phyloP scores from a whole-genome alignment of 108 stramenopile species.

The Mediolabrus comicus region DNA sequence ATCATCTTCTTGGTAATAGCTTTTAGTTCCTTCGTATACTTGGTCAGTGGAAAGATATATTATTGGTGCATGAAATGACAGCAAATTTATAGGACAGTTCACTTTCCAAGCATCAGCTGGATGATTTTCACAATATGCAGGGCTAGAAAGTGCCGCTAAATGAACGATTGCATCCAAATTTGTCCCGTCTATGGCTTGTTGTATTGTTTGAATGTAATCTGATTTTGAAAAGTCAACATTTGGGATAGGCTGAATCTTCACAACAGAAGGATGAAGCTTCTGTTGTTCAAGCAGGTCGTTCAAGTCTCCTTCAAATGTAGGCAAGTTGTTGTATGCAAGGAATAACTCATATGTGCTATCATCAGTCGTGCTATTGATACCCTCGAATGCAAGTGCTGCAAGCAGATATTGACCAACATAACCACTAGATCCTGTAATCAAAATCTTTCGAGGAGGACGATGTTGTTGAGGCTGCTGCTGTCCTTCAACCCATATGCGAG shows the following conservation, averaged over 20 bases:
- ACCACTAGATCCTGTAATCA: slow-evolving; percentile 77
- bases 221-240: slow-evolving; percentile 10
- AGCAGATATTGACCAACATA: slow-evolving; percentile 81
- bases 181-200: background rate
- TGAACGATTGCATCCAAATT: slow-evolving; percentile 67
- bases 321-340: slow-evolving; percentile 27
- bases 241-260: background rate
- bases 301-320: slow-evolving; percentile 38
- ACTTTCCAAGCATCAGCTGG: slow-evolving; percentile 42
- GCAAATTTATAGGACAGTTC: slow-evolving; percentile 59
- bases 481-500: background rate
- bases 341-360: slow-evolving; percentile 22
- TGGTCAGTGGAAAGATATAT: slow-evolving; percentile 85
- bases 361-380: background rate
- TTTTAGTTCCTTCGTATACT: slow-evolving; percentile 67
- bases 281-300: background rate
- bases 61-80: slow-evolving; percentile 21
- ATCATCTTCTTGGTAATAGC: slow-evolving; percentile 49
- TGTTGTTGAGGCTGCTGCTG: background rate
- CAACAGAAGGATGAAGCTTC: slow-evolving; percentile 15
- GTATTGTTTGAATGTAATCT: slow-evolving; percentile 1
- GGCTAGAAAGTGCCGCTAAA: slow-evolving; percentile 69
- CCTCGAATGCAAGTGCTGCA: slow-evolving; percentile 30
- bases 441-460: slow-evolving; percentile 27
- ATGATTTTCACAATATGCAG: slow-evolving; percentile 53